Evolutionary conservation across 2,329 filamentous ascomycete genomes (phyloP), one percentile per base, ranked within the genome.

Genomic region (Trichoderma sp.): DNA sequence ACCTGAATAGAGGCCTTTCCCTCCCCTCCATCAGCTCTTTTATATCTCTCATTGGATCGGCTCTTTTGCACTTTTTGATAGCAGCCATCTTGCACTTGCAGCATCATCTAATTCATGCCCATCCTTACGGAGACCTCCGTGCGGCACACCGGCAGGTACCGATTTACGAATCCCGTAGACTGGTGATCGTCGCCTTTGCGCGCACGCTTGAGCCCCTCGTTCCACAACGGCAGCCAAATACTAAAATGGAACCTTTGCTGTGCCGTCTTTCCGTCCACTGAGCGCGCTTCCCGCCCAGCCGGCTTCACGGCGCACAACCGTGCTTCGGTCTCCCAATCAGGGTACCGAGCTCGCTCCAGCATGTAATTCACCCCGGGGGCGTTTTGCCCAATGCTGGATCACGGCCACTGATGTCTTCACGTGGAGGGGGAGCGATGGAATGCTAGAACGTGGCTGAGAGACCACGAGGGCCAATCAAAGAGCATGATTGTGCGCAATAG

Each of bases 401-500:
- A 28, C 26, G 28, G 52, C 67, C 67, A 68, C 14, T 68, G 30
- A 64, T 64, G 26, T 39, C 59, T 39, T 64, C 67, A 68, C 67
- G 67, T 68, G 67, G 67, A 64, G 59, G 39, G n/a, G 21, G 24
- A n/a, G 32, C 46, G 28, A 59, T 56, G 51, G 32, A 34, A 14
- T 26, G 56, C 32, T 55, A 16, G 37, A 56, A 61, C 46, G 66
- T 58, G 56, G 56, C 14, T 13, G 46, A 3, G 66, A 34, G 28
- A 8, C 46, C 56, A 68, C 58, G 66, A 52, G 66, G 39, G 46
- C 56, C 66, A 61, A 54, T 55, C 8, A 55, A 30, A n/a, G 55
- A 34, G 65, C 54, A 28, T 66, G 52, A 66, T 66, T 66, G 64
- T 49, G 16, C 37, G 26, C 28, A 28, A 51, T 43, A 56, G 26